These are phyloP conservation scores for Trichophyton schoenleinii DNA, from an alignment of 2,329 filamentous ascomycete species.

Conservation along the genomic window DNA sequence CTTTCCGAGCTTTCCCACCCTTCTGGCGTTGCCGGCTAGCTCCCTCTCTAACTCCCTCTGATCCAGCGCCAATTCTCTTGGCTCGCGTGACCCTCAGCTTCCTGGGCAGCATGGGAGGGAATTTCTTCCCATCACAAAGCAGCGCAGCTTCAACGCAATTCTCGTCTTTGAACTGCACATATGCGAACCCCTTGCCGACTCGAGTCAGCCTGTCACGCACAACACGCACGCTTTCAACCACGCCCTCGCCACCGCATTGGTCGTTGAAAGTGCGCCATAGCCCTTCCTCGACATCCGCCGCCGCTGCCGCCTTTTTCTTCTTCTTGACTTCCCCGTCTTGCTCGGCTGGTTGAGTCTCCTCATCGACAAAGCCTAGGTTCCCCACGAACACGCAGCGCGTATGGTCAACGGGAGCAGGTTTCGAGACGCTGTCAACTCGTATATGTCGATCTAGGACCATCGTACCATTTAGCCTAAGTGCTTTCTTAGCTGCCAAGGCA, in stretches of 20 bases:
- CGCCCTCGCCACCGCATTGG: conserved; percentile 38
- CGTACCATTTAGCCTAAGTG: conserved; percentile 68
- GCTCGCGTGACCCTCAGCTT: conserved; percentile 54
- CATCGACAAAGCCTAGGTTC: conserved; percentile 90
- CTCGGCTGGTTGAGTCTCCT: conserved; percentile 57
- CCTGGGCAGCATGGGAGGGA: conserved; percentile 84
- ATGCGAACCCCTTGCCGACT: conserved; percentile 93
- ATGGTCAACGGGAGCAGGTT: conserved; percentile 71
- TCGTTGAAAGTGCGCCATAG: conserved; percentile 35
- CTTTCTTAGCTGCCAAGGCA: conserved; percentile 59
- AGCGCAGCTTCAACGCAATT: conserved; percentile 88
- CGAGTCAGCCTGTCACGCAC: conserved; percentile 79
- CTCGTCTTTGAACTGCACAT: conserved; percentile 86
- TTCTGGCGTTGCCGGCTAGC: neutral
- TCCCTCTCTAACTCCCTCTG: neutral
- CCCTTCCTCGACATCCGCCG: conserved; percentile 83
- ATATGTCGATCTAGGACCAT: conserved; percentile 76
- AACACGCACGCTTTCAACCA: conserved; percentile 85
- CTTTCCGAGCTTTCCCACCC: conserved; percentile 12
- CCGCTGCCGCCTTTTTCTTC: conserved; percentile 56
- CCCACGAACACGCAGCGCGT: conserved; percentile 90
- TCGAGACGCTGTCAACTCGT: conserved; percentile 79
- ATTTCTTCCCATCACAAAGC: conserved; percentile 78
- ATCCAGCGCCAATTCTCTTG: neutral
- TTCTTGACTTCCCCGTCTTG: conserved; percentile 50